Evolutionary conservation across 331 rosid species (phyloP).

Genomic region (Stylosanthes scabra): DNA sequence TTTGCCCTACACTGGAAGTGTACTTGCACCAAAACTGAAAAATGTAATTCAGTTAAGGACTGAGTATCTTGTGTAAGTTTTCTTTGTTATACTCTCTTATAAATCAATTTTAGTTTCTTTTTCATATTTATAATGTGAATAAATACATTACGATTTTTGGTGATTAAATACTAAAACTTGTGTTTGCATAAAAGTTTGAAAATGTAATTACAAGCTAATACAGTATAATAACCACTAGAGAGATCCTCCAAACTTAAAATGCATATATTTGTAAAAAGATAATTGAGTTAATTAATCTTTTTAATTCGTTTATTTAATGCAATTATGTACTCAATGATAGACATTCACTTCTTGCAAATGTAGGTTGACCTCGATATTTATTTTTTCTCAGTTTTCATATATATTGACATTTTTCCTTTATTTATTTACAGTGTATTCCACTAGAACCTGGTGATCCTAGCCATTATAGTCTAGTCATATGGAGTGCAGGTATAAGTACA

Average conservation of each 20-base stretch:
- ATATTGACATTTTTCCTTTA: background rate
- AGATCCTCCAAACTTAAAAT: background rate
- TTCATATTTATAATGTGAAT: too few species aligned
- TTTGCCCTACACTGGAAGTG: conserved; percentile 48
- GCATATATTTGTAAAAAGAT: background rate
- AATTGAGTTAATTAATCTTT: background rate
- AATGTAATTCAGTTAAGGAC: conserved; percentile 69
- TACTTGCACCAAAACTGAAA: conserved; percentile 65
- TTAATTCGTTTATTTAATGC: too few species aligned
- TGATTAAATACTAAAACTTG: background rate
- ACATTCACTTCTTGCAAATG: conserved; percentile 66
- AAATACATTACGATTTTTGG: too few species aligned
- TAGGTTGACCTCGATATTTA: conserved; percentile 23
- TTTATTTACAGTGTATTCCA: conserved; percentile 46
- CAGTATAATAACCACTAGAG: background rate
- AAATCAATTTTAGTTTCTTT: too few species aligned
- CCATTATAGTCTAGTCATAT: conserved; percentile 68
- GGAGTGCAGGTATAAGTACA: conserved; percentile 58
- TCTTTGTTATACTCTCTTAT: background rate
- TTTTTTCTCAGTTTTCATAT: too few species aligned
- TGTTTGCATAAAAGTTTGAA: too few species aligned
- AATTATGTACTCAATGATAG: conserved; percentile 83
- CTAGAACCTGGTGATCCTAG: conserved; percentile 70
- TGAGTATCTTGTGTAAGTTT: conserved; percentile 78
- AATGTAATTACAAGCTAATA: too few species aligned